Conservation (phyloP, 495 filamentous ascomycete genomes). For the Aspergillus bridgeri region DNA sequence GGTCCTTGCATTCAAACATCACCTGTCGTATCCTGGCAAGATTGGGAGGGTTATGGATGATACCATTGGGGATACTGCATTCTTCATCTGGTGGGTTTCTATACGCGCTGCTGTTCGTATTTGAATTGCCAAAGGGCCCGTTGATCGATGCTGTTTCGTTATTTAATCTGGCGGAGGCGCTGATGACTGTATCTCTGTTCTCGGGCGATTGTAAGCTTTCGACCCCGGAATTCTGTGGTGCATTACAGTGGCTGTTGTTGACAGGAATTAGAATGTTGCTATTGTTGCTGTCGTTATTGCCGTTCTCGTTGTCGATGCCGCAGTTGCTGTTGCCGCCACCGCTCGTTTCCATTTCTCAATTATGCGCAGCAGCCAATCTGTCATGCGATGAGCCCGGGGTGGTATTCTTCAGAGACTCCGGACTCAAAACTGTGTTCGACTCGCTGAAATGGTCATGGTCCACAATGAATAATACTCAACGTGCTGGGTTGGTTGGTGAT, state of each 20-base stretch:
- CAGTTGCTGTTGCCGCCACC: conserved; percentile 1
- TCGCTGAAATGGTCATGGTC: conserved; percentile 28
- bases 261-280: too few relatives aligned
- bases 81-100: neutral
- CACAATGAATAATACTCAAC: too few relatives aligned
- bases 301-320: conserved; percentile 3
- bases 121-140: neutral
- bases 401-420: conserved; percentile 16
- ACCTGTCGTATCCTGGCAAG: conserved; percentile 44
- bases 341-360: conserved; percentile 13
- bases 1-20: conserved; percentile 50
- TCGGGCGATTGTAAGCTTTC: neutral
- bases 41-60: conserved; percentile 46
- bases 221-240: neutral
- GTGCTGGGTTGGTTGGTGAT: too few relatives aligned
- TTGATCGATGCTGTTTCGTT: neutral
- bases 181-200: neutral
- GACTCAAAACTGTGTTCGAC: conserved; percentile 22
- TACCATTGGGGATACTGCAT: conserved; percentile 14
- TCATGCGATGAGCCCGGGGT: conserved; percentile 5
- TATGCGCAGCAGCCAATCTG: conserved; percentile 7
- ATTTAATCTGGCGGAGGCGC: neutral
- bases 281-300: too few relatives aligned
- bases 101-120: neutral
- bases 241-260: neutral